phyloP scores from a whole-genome alignment of 805 yeast species.

The Tetrapisispora taiwanensis region DNA sequence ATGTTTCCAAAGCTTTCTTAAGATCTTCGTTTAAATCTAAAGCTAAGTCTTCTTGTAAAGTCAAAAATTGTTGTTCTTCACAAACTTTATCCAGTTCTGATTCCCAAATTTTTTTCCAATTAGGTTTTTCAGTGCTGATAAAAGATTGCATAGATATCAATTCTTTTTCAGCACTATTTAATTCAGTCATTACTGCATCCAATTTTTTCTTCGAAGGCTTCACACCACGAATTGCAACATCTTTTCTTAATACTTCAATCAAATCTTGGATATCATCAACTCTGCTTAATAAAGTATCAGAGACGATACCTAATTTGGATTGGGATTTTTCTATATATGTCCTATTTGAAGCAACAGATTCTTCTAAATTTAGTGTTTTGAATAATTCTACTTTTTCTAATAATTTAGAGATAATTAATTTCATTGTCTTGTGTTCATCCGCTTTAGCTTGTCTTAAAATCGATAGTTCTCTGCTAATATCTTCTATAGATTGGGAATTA shows the following conservation, averaged over 20 bases:
- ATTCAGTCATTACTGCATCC: slow-evolving; percentile 52
- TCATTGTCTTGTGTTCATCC: slow-evolving; percentile 34
- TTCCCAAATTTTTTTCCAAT: slow-evolving; percentile 91
- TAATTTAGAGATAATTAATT: slow-evolving; percentile 35
- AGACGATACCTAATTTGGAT: slow-evolving; percentile 58
- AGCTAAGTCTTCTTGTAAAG: slow-evolving; percentile 78
- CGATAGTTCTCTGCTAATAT: slow-evolving; percentile 48
- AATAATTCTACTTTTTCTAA: slow-evolving; percentile 40
- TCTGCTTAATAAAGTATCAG: slow-evolving; percentile 61
- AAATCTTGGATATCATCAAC: slow-evolving; percentile 90
- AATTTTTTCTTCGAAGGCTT: slow-evolving; percentile 70
- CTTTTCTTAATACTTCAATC: slow-evolving; percentile 80
- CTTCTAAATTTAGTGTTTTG: slow-evolving; percentile 37
- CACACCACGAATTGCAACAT: slow-evolving; percentile 85
- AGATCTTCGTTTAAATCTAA: slow-evolving; percentile 74
- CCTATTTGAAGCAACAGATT: slow-evolving; percentile 28
- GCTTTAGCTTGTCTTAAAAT: slow-evolving; percentile 48
- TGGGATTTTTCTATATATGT: slow-evolving; percentile 71
- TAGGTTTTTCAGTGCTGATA: slow-evolving; percentile 61
- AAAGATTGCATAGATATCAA: slow-evolving; percentile 48
- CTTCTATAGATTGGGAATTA: slow-evolving; percentile 20
- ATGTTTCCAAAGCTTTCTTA: slow-evolving; percentile 70
- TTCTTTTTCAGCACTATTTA: slow-evolving; percentile 44
- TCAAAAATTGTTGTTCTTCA: slow-evolving; percentile 88
- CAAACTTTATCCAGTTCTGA: slow-evolving; percentile 79